Conservation (phyloP, 2,329 filamentous ascomycete genomes). For the Westerdykella aurantiaca region DNA sequence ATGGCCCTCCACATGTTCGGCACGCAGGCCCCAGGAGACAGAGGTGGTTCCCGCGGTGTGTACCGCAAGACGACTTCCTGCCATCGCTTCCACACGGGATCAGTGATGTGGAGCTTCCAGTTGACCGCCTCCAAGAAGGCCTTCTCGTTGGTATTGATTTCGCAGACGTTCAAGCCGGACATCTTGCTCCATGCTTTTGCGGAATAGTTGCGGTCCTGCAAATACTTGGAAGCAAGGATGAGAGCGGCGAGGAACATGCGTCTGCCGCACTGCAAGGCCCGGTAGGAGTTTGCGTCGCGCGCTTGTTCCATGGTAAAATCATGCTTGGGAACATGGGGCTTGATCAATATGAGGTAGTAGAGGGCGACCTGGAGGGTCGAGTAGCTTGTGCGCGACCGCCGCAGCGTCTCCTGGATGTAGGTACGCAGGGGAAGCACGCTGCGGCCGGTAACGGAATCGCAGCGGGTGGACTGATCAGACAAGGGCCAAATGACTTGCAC, state of each 20-base stretch:
- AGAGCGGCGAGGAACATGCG: slow-evolving; percentile 95
- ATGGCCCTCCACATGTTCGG: slow-evolving; percentile 44
- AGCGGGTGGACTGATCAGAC: slow-evolving; percentile 71
- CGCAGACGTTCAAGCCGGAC: slow-evolving; percentile 83
- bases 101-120: slow-evolving; percentile 92
- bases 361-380: slow-evolving; percentile 94
- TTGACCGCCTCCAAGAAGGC: slow-evolving; percentile 83
- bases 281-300: slow-evolving; percentile 63
- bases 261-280: slow-evolving; percentile 87
- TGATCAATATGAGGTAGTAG: slow-evolving; percentile 93
- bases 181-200: slow-evolving; percentile 99
- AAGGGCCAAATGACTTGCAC: slow-evolving; percentile 96
- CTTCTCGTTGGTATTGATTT: slow-evolving; percentile 97
- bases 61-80: slow-evolving; percentile 85
- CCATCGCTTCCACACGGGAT: slow-evolving; percentile 85
- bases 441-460: slow-evolving; percentile 60
- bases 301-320: slow-evolving; percentile 85
- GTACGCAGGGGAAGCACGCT: slow-evolving; percentile 83
- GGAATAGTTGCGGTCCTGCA: slow-evolving; percentile 97
- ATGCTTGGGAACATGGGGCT: slow-evolving; percentile 74
- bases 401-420: slow-evolving; percentile 95
- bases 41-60: slow-evolving; percentile 54
- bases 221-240: slow-evolving; percentile 94
- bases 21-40: slow-evolving; percentile 34
- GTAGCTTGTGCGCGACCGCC: slow-evolving; percentile 92